These are phyloP conservation scores for Cladophialophora bantiana DNA, from an alignment of 2,329 filamentous ascomycete genomes.

Conservation along the genomic window DNA sequence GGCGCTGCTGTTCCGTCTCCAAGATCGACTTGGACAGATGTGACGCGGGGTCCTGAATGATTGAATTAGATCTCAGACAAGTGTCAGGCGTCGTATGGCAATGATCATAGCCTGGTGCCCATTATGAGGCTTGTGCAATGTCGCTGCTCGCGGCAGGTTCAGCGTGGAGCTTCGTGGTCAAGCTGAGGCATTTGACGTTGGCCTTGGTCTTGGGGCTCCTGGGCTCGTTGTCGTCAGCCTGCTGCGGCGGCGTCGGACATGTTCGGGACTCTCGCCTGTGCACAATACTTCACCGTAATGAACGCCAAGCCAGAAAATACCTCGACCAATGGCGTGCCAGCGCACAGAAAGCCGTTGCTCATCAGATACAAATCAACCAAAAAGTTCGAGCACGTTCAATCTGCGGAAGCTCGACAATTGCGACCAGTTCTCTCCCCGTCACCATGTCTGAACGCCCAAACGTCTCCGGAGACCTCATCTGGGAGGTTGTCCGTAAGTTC, in stretches of 20 bases:
- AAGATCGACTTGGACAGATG: not conserved
- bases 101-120: slow-evolving; percentile 2
- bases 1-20: not conserved
- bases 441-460: slow-evolving; percentile 64
- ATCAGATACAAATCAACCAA: slow-evolving; percentile 20
- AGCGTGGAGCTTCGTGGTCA: slow-evolving; percentile 4
- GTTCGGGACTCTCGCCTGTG: not conserved
- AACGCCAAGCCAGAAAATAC: slow-evolving; percentile 5
- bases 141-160: slow-evolving; percentile 1
- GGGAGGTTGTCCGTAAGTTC: slow-evolving; percentile 91
- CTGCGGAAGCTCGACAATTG: slow-evolving; percentile 6
- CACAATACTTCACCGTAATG: slow-evolving; percentile 1
- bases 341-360: slow-evolving; percentile 24
- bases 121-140: slow-evolving; percentile 12
- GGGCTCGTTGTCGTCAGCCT: slow-evolving; percentile 26
- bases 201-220: slow-evolving; percentile 2
- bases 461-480: slow-evolving; percentile 89
- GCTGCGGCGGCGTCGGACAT: slow-evolving; percentile 20
- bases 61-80: not conserved
- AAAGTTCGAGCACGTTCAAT: slow-evolving; percentile 22
- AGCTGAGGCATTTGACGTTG: slow-evolving; percentile 2
- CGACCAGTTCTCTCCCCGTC: slow-evolving; percentile 23
- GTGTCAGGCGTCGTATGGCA: not conserved
- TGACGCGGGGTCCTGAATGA: not conserved
- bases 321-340: slow-evolving; percentile 12